Percentiles rank a stretch among this genome's conserved stretches.
These are phyloP conservation scores for Stagonosporopsis vannaccii DNA, from an alignment of 2,329 filamentous ascomycete genomes.

Conservation along the genomic window DNA sequence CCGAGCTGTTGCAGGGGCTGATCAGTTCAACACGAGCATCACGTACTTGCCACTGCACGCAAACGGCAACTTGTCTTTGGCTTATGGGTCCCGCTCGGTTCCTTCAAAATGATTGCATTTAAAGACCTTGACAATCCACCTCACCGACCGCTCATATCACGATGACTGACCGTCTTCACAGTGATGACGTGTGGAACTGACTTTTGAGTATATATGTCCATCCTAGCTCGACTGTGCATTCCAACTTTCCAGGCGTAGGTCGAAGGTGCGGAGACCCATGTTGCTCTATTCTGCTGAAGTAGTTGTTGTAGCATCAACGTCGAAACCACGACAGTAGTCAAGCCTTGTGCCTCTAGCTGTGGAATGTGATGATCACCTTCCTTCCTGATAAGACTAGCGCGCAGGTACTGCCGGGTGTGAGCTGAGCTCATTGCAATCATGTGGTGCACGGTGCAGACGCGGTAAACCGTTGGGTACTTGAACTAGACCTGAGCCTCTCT, in stretches of 20 bases:
- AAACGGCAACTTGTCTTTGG: not conserved
- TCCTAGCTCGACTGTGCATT: not conserved
- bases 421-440: slow-evolving; percentile 14
- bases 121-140: not conserved
- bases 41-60: not conserved
- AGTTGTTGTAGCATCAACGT: not conserved
- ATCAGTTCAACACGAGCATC: too few relatives aligned
- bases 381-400: slow-evolving; percentile 14
- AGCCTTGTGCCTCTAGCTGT: not conserved
- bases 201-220: not conserved
- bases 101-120: not conserved
- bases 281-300: not conserved
- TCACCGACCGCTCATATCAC: not conserved
- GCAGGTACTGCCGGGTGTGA: slow-evolving; percentile 1
- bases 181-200: not conserved
- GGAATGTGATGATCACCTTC: slow-evolving; percentile 6
- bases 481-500: slow-evolving; percentile 13
- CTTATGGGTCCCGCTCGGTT: not conserved
- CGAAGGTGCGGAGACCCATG: not conserved
- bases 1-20: too few relatives aligned
- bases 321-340: not conserved
- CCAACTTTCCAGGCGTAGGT: not conserved
- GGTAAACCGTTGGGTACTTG: slow-evolving; percentile 14
- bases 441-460: slow-evolving; percentile 15
- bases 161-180: not conserved